Evolutionary conservation across 106 monocot genomes (phyloP).

Genomic region (Dendrobium catenatum): DNA sequence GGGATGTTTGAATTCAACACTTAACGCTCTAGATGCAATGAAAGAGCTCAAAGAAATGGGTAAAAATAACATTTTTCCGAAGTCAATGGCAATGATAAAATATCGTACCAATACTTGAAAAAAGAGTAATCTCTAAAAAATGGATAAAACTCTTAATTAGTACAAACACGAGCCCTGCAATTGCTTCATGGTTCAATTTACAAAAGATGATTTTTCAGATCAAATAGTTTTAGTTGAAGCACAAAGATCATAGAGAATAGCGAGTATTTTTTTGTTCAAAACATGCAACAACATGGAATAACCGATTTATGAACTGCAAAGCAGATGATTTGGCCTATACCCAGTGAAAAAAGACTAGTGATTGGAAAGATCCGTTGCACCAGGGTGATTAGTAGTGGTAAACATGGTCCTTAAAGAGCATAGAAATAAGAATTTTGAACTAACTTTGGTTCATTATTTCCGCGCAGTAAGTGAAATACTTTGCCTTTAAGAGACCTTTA

Average conservation of each 20-base stretch:
- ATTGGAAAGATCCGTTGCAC: neutral
- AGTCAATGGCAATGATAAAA: neutral
- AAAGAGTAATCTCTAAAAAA: neutral
- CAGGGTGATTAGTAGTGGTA: neutral
- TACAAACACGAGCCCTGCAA: neutral
- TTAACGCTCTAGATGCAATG: too few species aligned
- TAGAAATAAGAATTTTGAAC: neutral
- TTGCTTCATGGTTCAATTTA: neutral
- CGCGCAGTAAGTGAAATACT: too few species aligned
- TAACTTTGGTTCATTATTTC: too few species aligned
- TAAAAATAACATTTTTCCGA: neutral
- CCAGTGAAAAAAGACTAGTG: neutral
- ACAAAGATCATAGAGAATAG: too few species aligned
- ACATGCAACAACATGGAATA: neutral
- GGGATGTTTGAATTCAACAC: too few species aligned
- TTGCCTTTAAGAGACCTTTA: too few species aligned
- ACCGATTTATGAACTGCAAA: neutral
- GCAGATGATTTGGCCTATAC: neutral
- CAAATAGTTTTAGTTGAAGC: neutral
- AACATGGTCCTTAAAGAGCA: neutral
- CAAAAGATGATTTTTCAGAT: neutral
- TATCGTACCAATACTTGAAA: neutral
- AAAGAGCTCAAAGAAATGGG: too few species aligned
- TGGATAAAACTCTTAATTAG: neutral
- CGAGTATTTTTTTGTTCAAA: neutral